Evolutionary conservation across 2,329 filamentous ascomycete genomes (phyloP), one percentile per base, ranked within the genome.

Genomic region (Calonectria montana): DNA sequence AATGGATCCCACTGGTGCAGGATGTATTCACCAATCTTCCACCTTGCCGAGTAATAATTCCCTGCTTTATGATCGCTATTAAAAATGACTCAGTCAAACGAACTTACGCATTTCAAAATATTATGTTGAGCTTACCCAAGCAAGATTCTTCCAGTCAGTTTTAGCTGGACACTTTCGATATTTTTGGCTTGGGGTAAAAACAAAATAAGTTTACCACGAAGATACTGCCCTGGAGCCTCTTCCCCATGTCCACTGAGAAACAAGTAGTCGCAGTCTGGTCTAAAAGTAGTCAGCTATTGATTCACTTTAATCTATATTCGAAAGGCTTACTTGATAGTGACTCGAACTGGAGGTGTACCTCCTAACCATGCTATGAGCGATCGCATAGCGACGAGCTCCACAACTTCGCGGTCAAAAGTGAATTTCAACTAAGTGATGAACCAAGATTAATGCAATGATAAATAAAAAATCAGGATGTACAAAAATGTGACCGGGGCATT

Each of bases 171-270:
- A 1, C 53, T 50, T 15, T 41, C 39, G 4, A 63, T 48, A 10
- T 13, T 53, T 29, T 50, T 64, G 4, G 35, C 64, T 6, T 25
- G 15, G 1, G 25, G 39, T 2, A 67, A 10, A 21, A 7, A n/a
- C 3, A 70, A 23, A 2, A 16, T 23, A 7, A 70, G 31, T 16
- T 70, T 70, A 1, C 69, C 69, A 16, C 53, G 69, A 16, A 70
- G 53, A 16, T 67, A 55, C 43, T 67, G 64, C n/a, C 64, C 69
- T 5, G 25, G 53, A 1, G 69, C 69, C 61, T 50, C 69, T 10
- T 70, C 64, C 0, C 69, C 55, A 18, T 55, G n/a, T 5, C 69
- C 64, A 9, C 45, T 43, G 12, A 70, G 63, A 48, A 67, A 70
- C 0, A 70, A 8, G 8, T 67, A 63, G 8, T 67, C 64, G 6